Evolutionary conservation across 495 filamentous ascomycete species (phyloP).

Genomic region (Xylaria nigripes): DNA sequence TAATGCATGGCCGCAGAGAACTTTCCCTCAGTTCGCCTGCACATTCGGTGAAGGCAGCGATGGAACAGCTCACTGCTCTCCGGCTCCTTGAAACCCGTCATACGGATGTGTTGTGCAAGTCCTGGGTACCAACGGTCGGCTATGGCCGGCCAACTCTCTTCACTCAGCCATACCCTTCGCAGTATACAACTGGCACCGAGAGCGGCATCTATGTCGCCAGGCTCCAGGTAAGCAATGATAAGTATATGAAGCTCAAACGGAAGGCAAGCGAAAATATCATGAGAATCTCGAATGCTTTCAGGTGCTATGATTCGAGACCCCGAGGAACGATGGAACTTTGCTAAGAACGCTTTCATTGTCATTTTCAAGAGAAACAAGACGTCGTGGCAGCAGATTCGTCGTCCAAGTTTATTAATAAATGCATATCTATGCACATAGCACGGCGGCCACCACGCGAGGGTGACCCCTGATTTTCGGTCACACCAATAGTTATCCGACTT

Average conservation of each 20-base stretch:
- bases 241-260: slow-evolving; percentile 23
- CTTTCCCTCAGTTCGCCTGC: slow-evolving; percentile 14
- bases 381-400: neutral
- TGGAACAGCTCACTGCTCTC: slow-evolving; percentile 17
- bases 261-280: slow-evolving; percentile 22
- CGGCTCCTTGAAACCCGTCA: slow-evolving; percentile 1
- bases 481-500: neutral
- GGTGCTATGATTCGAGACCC: neutral
- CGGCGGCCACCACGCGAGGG: neutral
- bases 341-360: slow-evolving; percentile 7
- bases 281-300: neutral
- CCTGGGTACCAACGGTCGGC: slow-evolving; percentile 21
- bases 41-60: slow-evolving; percentile 17
- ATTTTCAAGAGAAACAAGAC: neutral
- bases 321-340: slow-evolving; percentile 2
- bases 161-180: slow-evolving; percentile 23
- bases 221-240: slow-evolving; percentile 16
- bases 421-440: neutral
- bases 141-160: slow-evolving; percentile 25
- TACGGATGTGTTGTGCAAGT: slow-evolving; percentile 17
- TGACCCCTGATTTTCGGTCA: neutral
- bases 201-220: slow-evolving; percentile 19
- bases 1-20: slow-evolving; percentile 22
- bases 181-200: slow-evolving; percentile 13
- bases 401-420: too few species aligned